Percentiles rank a stretch among this genome's conserved stretches.
phyloP scores from a whole-genome alignment of 2,329 filamentous ascomycete genomes.

The Calonectria hawksworthii region DNA sequence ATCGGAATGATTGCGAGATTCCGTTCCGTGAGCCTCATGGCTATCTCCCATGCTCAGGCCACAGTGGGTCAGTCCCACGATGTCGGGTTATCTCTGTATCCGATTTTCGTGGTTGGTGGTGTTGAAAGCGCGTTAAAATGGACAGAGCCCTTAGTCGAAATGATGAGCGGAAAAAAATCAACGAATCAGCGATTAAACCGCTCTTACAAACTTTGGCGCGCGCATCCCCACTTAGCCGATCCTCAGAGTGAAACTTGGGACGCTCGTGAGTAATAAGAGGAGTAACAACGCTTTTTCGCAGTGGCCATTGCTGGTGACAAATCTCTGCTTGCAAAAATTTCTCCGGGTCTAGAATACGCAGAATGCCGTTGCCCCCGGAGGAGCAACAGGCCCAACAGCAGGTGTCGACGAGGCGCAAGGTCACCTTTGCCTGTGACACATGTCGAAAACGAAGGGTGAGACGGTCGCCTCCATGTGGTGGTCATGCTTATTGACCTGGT shows the following conservation, averaged over 20 bases:
- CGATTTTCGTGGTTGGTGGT: background rate
- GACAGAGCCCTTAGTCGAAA: background rate
- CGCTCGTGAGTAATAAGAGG: background rate
- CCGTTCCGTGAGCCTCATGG: background rate
- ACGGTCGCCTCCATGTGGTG: too few species aligned
- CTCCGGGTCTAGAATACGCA: background rate
- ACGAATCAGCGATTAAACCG: constrained; percentile 11
- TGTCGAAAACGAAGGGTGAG: background rate
- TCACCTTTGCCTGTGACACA: constrained; percentile 1
- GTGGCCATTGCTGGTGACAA: background rate
- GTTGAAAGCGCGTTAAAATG: background rate
- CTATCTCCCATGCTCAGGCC: background rate
- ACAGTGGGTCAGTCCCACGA: background rate
- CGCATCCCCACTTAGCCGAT: background rate
- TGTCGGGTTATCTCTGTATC: background rate
- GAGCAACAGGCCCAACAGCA: background rate
- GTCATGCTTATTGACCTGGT: background rate
- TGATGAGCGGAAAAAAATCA: background rate
- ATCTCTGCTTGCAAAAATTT: background rate
- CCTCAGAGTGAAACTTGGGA: background rate
- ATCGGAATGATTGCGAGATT: background rate
- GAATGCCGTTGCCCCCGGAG: background rate
- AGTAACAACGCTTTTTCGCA: too few species aligned
- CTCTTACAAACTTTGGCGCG: background rate
- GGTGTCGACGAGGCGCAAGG: background rate